Conservation (phyloP, 257 asterid species). For the Nicotiana tomentosiformis region DNA sequence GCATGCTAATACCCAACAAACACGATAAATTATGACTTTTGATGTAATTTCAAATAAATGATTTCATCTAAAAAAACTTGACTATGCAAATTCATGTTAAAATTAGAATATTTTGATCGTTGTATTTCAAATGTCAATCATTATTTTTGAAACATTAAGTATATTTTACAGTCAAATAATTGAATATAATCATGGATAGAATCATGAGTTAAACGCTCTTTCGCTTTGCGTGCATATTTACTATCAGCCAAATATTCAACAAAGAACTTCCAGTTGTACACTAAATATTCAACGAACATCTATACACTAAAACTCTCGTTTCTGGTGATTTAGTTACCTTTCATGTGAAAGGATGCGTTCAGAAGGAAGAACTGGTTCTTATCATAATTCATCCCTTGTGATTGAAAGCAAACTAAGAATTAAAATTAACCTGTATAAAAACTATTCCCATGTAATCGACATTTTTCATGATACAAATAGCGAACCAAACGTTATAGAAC, state of each 20-base stretch:
- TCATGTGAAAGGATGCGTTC: neutral
- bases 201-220: neutral
- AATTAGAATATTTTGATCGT: neutral
- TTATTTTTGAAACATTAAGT: neutral
- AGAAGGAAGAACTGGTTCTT: too few species aligned
- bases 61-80: neutral
- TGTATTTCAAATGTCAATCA: neutral
- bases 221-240: neutral
- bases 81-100: neutral
- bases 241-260: neutral
- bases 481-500: neutral
- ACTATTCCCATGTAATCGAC: neutral
- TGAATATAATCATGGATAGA: neutral
- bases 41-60: neutral
- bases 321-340: neutral
- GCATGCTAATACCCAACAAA: neutral
- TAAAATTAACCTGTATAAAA: neutral
- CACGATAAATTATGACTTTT: neutral
- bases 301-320: neutral
- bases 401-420: neutral
- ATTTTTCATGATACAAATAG: neutral
- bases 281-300: neutral
- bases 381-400: neutral
- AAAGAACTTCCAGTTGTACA: neutral
- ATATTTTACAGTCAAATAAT: neutral